Percentiles rank a stretch among this genome's conserved stretches.
These are phyloP conservation scores for Fusarium abutilonis DNA, from an alignment of 2,329 filamentous ascomycete species.

Conservation along the genomic window DNA sequence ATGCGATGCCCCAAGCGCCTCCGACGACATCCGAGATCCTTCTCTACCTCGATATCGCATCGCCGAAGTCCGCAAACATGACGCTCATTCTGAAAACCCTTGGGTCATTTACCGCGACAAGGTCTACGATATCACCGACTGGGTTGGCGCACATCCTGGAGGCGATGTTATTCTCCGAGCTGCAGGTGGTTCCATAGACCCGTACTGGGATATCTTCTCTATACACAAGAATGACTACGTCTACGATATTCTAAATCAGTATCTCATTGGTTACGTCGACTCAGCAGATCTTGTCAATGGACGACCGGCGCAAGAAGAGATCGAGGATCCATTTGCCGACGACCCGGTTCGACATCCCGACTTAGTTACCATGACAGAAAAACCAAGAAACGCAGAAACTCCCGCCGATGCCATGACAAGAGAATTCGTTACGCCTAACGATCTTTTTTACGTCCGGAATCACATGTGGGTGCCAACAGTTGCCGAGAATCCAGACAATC, in stretches of 20 bases:
- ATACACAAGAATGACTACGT: slow-evolving; percentile 75
- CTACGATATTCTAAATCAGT: slow-evolving; percentile 71
- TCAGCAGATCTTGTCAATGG: slow-evolving; percentile 67
- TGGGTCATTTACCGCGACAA: slow-evolving; percentile 73
- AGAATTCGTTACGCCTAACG: slow-evolving; percentile 64
- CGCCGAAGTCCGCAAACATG: slow-evolving; percentile 62
- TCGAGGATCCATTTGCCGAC: slow-evolving; percentile 69
- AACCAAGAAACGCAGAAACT: slow-evolving; percentile 71
- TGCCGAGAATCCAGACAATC: slow-evolving; percentile 49
- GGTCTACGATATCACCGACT: slow-evolving; percentile 77
- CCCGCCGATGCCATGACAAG: slow-evolving; percentile 59
- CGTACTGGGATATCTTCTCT: slow-evolving; percentile 76
- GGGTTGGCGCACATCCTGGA: slow-evolving; percentile 72
- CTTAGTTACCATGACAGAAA: slow-evolving; percentile 62
- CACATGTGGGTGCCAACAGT: slow-evolving; percentile 71
- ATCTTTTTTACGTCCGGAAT: slow-evolving; percentile 68
- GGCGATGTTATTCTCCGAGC: slow-evolving; percentile 74
- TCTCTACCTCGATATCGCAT: slow-evolving; percentile 61
- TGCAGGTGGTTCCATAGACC: slow-evolving; percentile 71
- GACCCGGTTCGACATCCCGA: slow-evolving; percentile 63
- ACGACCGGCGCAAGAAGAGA: slow-evolving; percentile 59
- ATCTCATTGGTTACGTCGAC: slow-evolving; percentile 70
- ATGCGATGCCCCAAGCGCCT: slow-evolving; percentile 28
- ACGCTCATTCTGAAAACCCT: slow-evolving; percentile 61
- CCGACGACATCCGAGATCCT: slow-evolving; percentile 51